A percentile compares a stretch with the other conserved stretches of the same genome.
Conservation (phyloP, 2,329 filamentous ascomycete genomes). For the Diaporthe australafricana region DNA sequence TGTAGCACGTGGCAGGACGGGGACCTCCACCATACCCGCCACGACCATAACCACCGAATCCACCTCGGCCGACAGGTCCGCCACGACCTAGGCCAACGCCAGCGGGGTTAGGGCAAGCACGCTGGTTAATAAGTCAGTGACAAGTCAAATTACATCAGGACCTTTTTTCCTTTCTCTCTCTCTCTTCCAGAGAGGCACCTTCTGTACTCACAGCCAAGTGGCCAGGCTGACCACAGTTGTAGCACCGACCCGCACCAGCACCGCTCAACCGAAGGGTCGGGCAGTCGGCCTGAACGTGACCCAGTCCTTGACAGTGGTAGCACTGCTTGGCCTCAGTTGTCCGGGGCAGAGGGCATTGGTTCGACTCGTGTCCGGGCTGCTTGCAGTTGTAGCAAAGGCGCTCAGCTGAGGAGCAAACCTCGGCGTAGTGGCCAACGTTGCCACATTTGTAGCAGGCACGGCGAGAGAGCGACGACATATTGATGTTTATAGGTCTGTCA, state of each 20-base stretch:
- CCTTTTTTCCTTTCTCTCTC: too few species aligned
- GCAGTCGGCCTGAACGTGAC: conserved; percentile 98
- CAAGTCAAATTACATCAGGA: too few species aligned
- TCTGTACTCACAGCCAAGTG: conserved; percentile 84
- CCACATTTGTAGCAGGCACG: conserved; percentile 87
- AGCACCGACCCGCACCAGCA: conserved; percentile 87
- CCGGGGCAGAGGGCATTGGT: conserved; percentile 94
- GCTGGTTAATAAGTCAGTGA: conserved; percentile 56
- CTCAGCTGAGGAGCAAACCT: conserved; percentile 98
- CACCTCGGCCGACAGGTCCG: conserved; percentile 76
- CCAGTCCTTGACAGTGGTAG: conserved; percentile 99
- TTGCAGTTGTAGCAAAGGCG: conserved; percentile 99
- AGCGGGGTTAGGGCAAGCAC: conserved; percentile 84
- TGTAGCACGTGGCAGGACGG: conserved; percentile 78
- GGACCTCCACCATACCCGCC: conserved; percentile 80
- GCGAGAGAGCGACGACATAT: conserved; percentile 84
- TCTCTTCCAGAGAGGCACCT: neutral
- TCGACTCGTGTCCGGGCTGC: conserved; percentile 97
- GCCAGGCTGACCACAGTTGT: conserved; percentile 93
- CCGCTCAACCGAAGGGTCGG: conserved; percentile 93
- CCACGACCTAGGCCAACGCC: conserved; percentile 73
- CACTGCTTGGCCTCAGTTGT: conserved; percentile 99
- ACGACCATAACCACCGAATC: conserved; percentile 74
- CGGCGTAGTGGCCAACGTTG: conserved; percentile 83
- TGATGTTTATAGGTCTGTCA: conserved; percentile 47